Evolutionary conservation across 352 stramenopile genomes (phyloP).

Genomic region (Phytopythium aichiense): DNA sequence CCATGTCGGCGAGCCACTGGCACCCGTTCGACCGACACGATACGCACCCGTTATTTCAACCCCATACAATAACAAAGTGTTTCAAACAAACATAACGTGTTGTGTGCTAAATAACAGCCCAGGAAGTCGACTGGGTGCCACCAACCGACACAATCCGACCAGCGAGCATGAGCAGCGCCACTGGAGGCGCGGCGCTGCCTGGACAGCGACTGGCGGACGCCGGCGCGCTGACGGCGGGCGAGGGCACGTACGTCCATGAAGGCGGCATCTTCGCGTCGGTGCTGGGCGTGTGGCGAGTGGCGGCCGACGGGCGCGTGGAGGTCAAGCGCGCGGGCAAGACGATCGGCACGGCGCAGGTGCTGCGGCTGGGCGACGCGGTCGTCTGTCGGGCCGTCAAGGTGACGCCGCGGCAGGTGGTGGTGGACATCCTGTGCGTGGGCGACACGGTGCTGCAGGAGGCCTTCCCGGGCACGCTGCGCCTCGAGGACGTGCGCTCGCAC

Average conservation of each 20-base stretch:
- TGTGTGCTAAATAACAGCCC: neutral
- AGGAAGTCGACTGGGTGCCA: neutral
- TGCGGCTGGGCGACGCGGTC: constrained; percentile 61
- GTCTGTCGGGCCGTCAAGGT: constrained; percentile 67
- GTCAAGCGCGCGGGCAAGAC: constrained; percentile 48
- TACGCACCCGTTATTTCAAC: neutral
- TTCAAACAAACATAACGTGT: neutral
- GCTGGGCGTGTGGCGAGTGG: constrained; percentile 40
- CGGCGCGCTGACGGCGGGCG: constrained; percentile 32
- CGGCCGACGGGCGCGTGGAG: constrained; percentile 30
- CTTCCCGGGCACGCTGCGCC: constrained; percentile 73
- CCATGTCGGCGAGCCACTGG: constrained; percentile 27
- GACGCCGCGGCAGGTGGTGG: constrained; percentile 64
- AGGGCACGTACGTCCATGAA: constrained; percentile 54
- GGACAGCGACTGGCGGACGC: constrained; percentile 47
- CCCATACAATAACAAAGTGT: neutral
- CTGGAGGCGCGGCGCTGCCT: constrained; percentile 38
- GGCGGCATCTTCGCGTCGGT: constrained; percentile 70
- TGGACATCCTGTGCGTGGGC: constrained; percentile 72
- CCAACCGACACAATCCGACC: neutral
- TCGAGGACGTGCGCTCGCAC: constrained; percentile 75
- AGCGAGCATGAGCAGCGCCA: constrained; percentile 15
- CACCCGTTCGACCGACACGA: neutral
- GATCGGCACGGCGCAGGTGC: constrained; percentile 65
- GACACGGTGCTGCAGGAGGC: constrained; percentile 72